These are phyloP conservation scores for Pluteus cervinus DNA, from an alignment of 768 basidiomycete genomes.

Conservation along the genomic window DNA sequence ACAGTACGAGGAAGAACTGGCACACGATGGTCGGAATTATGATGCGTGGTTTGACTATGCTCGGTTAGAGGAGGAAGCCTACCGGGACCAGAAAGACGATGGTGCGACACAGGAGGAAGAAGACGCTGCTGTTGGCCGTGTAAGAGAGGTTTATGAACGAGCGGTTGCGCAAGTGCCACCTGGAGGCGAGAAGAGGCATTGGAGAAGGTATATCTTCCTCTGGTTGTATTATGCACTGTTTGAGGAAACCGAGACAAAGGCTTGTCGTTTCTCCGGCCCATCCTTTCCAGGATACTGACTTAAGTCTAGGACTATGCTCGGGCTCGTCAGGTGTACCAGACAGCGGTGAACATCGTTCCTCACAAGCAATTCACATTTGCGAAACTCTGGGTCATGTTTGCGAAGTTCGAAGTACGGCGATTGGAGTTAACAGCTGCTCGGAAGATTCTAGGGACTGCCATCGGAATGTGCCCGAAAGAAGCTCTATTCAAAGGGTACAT, in stretches of 20 bases:
- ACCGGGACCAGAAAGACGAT: conserved; percentile 67
- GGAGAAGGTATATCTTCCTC: conserved; percentile 85
- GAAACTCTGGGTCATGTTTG: conserved; percentile 91
- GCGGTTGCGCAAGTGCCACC: conserved; percentile 96
- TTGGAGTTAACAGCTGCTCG: conserved; percentile 80
- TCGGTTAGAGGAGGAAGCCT: conserved; percentile 86
- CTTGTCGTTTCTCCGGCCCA: conserved; percentile 19
- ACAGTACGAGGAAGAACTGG: conserved; percentile 94
- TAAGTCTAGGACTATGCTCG: conserved; percentile 68
- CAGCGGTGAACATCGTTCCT: conserved; percentile 81
- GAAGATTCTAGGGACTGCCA: conserved; percentile 82
- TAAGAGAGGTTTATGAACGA: conserved; percentile 92
- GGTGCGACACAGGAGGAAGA: conserved; percentile 69
- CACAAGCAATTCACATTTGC: conserved; percentile 98
- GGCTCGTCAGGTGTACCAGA: conserved; percentile 88
- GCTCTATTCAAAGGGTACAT: conserved; percentile 95
- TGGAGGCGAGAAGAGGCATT: conserved; percentile 87
- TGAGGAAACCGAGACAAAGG: conserved; percentile 94
- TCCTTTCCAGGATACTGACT: neutral
- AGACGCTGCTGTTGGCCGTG: conserved; percentile 52
- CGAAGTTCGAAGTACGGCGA: conserved; percentile 85
- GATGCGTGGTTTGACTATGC: conserved; percentile 99
- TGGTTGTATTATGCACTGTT: conserved; percentile 97
- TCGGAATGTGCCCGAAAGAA: conserved; percentile 97
- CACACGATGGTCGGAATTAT: conserved; percentile 90